These are phyloP conservation scores for Lactarius deliciosus DNA, from an alignment of 768 basidiomycete species.

Conservation along the genomic window DNA sequence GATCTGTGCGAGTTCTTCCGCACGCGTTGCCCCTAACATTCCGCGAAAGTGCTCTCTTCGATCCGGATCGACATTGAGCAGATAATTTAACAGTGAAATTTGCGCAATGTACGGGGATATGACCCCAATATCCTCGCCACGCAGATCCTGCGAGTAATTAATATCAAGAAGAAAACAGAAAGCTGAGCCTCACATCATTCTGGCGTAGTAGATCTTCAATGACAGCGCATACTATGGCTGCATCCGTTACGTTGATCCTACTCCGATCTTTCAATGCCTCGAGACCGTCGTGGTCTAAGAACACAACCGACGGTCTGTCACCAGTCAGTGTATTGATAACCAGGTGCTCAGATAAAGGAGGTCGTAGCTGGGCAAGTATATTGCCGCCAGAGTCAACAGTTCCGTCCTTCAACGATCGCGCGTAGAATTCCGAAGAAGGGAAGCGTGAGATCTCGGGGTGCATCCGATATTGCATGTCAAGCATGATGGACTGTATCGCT, in stretches of 20 bases:
- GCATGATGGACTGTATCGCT: slow-evolving; percentile 89
- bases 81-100: slow-evolving; percentile 67
- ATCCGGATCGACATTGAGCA: slow-evolving; percentile 56
- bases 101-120: slow-evolving; percentile 93
- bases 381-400: slow-evolving; percentile 56
- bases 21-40: slow-evolving; percentile 65
- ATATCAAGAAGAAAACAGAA: slow-evolving; percentile 1
- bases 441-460: slow-evolving; percentile 88
- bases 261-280: slow-evolving; percentile 72
- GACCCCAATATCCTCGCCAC: slow-evolving; percentile 80
- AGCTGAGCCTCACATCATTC: slow-evolving; percentile 14
- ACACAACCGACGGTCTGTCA: slow-evolving; percentile 63
- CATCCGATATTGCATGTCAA: slow-evolving; percentile 96
- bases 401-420: slow-evolving; percentile 66
- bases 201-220: slow-evolving; percentile 74
- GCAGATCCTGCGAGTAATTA: slow-evolving; percentile 49
- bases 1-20: slow-evolving; percentile 60
- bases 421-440: slow-evolving; percentile 83
- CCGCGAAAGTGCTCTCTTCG: slow-evolving; percentile 53
- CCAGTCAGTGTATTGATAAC: slow-evolving; percentile 40
- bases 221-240: slow-evolving; percentile 70
- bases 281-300: slow-evolving; percentile 73
- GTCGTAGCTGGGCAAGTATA: slow-evolving; percentile 50
- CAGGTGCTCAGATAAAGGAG: slow-evolving; percentile 61
- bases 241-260: slow-evolving; percentile 75